phyloP scores from a whole-genome alignment of 1,284 basidiomycete genomes.

The Sporisorium sorghi region DNA sequence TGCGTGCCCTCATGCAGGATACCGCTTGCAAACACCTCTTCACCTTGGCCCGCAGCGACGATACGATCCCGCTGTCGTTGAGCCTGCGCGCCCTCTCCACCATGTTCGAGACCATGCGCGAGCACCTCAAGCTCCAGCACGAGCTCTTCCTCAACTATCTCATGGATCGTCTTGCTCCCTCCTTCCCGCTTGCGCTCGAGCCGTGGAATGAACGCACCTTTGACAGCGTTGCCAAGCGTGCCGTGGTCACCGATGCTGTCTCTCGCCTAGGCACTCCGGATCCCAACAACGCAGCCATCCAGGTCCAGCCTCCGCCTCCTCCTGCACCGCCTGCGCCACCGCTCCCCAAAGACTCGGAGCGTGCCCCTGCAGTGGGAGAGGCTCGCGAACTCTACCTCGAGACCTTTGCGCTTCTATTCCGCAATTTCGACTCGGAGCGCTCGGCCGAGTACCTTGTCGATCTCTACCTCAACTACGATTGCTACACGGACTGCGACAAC shows the following conservation, averaged over 20 bases:
- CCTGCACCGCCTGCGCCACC: constrained; percentile 71
- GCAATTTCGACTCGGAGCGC: constrained; percentile 70
- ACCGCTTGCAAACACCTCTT: constrained; percentile 96
- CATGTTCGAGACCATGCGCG: constrained; percentile 87
- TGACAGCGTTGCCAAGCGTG: constrained; percentile 66
- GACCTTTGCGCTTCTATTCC: constrained; percentile 79
- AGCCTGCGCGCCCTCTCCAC: constrained; percentile 87
- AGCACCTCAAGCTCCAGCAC: constrained; percentile 92
- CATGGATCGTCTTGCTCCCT: constrained; percentile 81
- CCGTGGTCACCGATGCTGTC: constrained; percentile 26
- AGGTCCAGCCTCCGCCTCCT: constrained; percentile 71
- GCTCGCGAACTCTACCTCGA: constrained; percentile 91
- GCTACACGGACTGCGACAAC: constrained; percentile 95
- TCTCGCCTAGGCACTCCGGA: constrained; percentile 30
- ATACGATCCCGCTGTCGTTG: constrained; percentile 80
- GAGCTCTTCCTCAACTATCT: constrained; percentile 94
- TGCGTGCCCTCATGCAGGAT: constrained; percentile 81
- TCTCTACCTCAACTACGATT: constrained; percentile 95
- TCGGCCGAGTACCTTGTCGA: constrained; percentile 89
- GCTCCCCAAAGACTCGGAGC: constrained; percentile 74
- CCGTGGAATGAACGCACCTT: constrained; percentile 63
- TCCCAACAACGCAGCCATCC: constrained; percentile 6
- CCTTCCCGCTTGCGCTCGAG: constrained; percentile 61
- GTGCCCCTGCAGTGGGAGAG: constrained; percentile 78
- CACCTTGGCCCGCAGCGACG: constrained; percentile 77